These are phyloP conservation scores for Colletotrichum theobromicola DNA, from an alignment of 2,329 filamentous ascomycete species.

Conservation along the genomic window DNA sequence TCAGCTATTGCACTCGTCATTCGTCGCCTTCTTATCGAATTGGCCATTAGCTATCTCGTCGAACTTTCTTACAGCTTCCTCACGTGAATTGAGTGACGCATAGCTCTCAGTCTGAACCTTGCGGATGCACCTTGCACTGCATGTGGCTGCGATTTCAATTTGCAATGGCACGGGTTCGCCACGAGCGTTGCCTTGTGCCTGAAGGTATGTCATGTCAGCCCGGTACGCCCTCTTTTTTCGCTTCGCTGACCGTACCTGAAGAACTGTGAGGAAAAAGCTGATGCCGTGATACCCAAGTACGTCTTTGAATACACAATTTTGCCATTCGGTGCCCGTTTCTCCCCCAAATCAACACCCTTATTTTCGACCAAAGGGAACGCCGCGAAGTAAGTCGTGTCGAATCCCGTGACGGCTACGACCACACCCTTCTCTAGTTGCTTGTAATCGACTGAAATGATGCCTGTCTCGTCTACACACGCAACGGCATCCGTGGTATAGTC, in stretches of 20 bases:
- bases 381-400: neutral
- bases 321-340: neutral
- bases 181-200: neutral
- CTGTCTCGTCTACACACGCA: neutral
- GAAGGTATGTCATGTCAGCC: neutral
- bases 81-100: neutral
- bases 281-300: neutral
- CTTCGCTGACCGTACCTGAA: neutral
- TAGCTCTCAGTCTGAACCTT: neutral
- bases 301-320: neutral
- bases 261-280: neutral
- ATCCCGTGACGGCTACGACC: neutral
- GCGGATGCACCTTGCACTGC: neutral
- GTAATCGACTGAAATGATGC: neutral
- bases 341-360: neutral
- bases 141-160: neutral
- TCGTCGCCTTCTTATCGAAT: conserved; percentile 14
- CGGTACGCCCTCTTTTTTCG: fast-evolving
- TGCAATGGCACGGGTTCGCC: neutral
- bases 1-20: conserved; percentile 23
- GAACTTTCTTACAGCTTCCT: neutral
- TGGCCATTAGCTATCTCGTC: neutral
- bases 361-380: neutral
- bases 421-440: neutral
- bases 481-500: neutral